Conservation (phyloP, 2,329 filamentous ascomycete genomes). For the Botrytis hyacinthi region DNA sequence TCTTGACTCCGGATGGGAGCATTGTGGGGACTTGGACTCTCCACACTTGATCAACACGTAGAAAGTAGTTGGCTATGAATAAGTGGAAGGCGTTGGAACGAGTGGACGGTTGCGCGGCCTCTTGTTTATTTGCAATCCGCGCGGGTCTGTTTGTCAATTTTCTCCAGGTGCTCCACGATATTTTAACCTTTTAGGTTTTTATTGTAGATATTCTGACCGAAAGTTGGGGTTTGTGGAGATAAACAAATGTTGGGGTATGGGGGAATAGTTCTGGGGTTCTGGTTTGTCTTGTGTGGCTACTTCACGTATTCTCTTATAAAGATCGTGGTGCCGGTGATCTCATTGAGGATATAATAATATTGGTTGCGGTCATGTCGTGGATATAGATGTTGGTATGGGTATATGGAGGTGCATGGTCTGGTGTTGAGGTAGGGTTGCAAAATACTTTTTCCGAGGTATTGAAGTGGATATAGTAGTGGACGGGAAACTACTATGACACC, state of each 20-base stretch:
- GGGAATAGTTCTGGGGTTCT: neutral
- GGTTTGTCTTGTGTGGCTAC: neutral
- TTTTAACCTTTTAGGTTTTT: neutral
- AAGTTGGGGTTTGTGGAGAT: conserved; percentile 4
- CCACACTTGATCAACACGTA: neutral
- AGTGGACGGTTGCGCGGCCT: conserved; percentile 1
- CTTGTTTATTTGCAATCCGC: neutral
- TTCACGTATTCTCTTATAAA: rapidly evolving
- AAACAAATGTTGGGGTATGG: neutral
- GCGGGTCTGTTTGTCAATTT: neutral
- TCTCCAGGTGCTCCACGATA: neutral
- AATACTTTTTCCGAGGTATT: neutral
- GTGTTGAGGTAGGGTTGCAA: neutral
- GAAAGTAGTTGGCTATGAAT: neutral
- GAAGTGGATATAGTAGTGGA: neutral
- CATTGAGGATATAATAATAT: neutral
- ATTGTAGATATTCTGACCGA: neutral
- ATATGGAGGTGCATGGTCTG: neutral
- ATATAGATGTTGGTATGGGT: neutral
- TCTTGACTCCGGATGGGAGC: neutral
- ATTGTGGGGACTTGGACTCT: neutral
- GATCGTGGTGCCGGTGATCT: neutral
- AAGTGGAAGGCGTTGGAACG: neutral
- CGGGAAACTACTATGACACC: neutral
- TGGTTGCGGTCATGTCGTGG: neutral